Evolutionary conservation across 2,329 filamentous ascomycete genomes (phyloP).

Genomic region (Aureobasidium namibiae): DNA sequence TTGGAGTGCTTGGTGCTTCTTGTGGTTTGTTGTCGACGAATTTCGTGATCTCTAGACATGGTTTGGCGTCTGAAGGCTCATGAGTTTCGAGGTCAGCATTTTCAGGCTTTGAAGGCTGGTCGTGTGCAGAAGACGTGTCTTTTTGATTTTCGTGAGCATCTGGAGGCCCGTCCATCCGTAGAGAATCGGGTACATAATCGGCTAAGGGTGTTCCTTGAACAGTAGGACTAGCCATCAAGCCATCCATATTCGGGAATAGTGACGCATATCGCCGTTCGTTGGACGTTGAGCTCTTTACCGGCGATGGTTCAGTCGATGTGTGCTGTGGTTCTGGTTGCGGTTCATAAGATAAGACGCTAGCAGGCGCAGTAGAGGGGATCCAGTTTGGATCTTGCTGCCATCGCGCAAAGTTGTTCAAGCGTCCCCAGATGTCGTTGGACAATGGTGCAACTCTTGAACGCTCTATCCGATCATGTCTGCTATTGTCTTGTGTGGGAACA

Average conservation of each 20-base stretch:
- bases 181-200: not conserved
- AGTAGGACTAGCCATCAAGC: constrained; percentile 4
- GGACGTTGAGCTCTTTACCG: not conserved
- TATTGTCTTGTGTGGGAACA: not conserved
- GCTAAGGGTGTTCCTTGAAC: constrained; percentile 1
- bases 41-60: not conserved
- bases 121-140: not conserved
- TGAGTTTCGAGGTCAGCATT: not conserved
- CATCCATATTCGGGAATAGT: constrained; percentile 6
- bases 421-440: constrained; percentile 23
- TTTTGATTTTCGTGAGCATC: not conserved
- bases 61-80: not conserved
- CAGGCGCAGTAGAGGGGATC: constrained; percentile 24
- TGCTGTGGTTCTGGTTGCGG: not conserved
- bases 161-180: not conserved
- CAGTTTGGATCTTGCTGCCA: constrained; percentile 24
- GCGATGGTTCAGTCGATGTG: constrained; percentile 25
- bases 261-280: constrained; percentile 1
- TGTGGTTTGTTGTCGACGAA: not conserved
- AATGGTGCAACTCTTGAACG: not conserved
- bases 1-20: not conserved
- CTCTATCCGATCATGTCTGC: not conserved
- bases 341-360: constrained; percentile 19
- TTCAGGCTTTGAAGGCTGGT: not conserved
- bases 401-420: constrained; percentile 28